Evolutionary conservation across 2,329 filamentous ascomycete species (phyloP).

Genomic region (Xylariaceae sp.): DNA sequence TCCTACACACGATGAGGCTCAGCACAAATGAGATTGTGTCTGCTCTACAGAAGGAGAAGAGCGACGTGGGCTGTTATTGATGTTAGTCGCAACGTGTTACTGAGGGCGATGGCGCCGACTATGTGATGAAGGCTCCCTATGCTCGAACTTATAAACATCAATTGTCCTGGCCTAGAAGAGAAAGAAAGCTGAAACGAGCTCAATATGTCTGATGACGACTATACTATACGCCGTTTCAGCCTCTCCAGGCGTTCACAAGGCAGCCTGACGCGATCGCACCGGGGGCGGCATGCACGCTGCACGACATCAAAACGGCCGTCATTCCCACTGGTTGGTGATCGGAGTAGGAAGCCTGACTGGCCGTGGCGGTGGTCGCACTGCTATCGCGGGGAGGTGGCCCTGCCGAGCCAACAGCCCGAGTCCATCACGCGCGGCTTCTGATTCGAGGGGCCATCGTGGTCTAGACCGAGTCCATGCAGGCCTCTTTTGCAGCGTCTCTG

Average conservation of each 20-base stretch:
- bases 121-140: not conserved
- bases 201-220: not conserved
- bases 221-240: constrained; percentile 4
- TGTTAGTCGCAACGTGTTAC: not conserved
- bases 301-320: constrained; percentile 2
- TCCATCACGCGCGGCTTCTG: constrained; percentile 4
- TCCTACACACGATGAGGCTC: too few relatives aligned
- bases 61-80: not conserved
- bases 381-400: not conserved
- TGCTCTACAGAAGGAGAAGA: too few relatives aligned
- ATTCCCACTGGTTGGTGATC: not conserved
- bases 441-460: constrained; percentile 6
- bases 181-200: not conserved
- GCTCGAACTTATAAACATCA: not conserved
- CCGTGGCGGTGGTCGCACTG: constrained; percentile 8
- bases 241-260: not conserved
- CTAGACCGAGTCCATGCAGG: constrained; percentile 16
- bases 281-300: constrained; percentile 1
- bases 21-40: too few relatives aligned
- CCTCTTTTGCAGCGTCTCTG: constrained; percentile 1
- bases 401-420: not conserved
- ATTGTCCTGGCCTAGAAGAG: too few relatives aligned
- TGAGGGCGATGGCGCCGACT: not conserved
- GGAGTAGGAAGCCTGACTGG: not conserved
- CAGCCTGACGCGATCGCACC: not conserved